Evolutionary conservation across 352 stramenopile species (phyloP), one percentile per base, ranked within the genome.

Genomic region (Globisporangium megalacanthum): DNA sequence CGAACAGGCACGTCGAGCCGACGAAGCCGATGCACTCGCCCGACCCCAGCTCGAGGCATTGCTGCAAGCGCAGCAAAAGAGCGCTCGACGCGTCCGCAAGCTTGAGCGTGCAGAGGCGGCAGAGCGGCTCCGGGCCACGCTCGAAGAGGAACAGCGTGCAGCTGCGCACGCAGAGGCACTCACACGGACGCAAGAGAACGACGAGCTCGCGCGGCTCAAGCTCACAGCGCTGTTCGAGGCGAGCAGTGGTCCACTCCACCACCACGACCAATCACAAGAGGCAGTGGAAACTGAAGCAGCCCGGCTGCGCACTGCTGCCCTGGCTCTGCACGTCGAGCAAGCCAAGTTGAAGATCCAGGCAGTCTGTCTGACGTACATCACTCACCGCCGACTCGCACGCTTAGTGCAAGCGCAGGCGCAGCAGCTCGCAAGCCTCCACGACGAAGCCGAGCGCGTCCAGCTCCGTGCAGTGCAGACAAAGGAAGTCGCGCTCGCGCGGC

Each of bases 281-380:
- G 51, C 60, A 4, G 52, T 19, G 31, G 13, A 10, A 29, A 15
- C 11, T 29, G 47, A 58, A 11, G 61, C 56, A 2, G 56, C 79
- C 11, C 68, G 88, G 44, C 37, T 44, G 37, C 37, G 80, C 35
- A 59, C 59, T 11, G 77, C 77, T 3, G 62, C 78, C 0, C 36
- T 72, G 10, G 55, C 72, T 13, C 72, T 89, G 44, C 66, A 77
- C 1, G 65, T 65, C 13, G 75, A 89, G 6, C 75, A 88, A 37
- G 80, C 80, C 3, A 63, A 58, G n/a, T 60, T 89, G 48, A 86
- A 79, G 48, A 87, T 92, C 42, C 78, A 87, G 48, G 72, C 65
- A 2, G 60, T 77, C 11, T 86, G 77, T 17, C 64, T 89, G 36
- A 86, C 83, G 56, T 61, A 85, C 57, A 62, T 86, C 2, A 66